A percentile compares a stretch with the other conserved stretches of the same genome.
These are phyloP conservation scores for Penicillium fimorum DNA, from an alignment of 495 filamentous ascomycete genomes.

Conservation along the genomic window DNA sequence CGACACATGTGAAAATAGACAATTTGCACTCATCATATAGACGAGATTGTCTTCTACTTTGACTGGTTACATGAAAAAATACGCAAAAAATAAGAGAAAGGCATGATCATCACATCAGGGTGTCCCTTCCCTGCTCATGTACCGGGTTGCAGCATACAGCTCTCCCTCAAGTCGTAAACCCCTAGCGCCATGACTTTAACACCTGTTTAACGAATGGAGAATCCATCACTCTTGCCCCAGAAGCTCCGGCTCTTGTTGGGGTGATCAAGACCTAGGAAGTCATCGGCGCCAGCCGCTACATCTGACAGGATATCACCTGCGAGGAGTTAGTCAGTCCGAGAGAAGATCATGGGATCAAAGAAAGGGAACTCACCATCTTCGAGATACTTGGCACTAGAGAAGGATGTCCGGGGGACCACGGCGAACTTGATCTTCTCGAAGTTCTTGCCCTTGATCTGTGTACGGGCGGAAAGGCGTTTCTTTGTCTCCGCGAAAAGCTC, in stretches of 20 bases:
- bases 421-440: slow-evolving; percentile 99
- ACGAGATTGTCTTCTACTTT: slow-evolving; percentile 23
- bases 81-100: slow-evolving; percentile 10
- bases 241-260: slow-evolving; percentile 66
- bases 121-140: slow-evolving; percentile 29
- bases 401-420: slow-evolving; percentile 65
- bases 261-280: slow-evolving; percentile 88
- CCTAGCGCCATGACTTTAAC: slow-evolving; percentile 20
- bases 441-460: slow-evolving; percentile 93
- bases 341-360: background rate
- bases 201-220: slow-evolving; percentile 60
- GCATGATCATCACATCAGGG: slow-evolving; percentile 23
- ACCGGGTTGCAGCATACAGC: slow-evolving; percentile 27
- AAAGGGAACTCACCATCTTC: slow-evolving; percentile 68
- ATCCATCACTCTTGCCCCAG: slow-evolving; percentile 60
- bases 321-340: slow-evolving; percentile 18
- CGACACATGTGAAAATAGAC: background rate
- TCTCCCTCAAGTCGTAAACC: slow-evolving; percentile 20
- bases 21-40: slow-evolving; percentile 16
- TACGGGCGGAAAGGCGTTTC: slow-evolving; percentile 82
- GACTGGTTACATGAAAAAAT: slow-evolving; percentile 8
- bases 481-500: slow-evolving; percentile 90
- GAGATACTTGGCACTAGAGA: slow-evolving; percentile 76
- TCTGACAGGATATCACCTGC: slow-evolving; percentile 83
- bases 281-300: slow-evolving; percentile 63